A percentile compares a stretch with the other conserved stretches of the same genome.
phyloP scores from a whole-genome alignment of 148 eudicot species.

The Cornus kousa region DNA sequence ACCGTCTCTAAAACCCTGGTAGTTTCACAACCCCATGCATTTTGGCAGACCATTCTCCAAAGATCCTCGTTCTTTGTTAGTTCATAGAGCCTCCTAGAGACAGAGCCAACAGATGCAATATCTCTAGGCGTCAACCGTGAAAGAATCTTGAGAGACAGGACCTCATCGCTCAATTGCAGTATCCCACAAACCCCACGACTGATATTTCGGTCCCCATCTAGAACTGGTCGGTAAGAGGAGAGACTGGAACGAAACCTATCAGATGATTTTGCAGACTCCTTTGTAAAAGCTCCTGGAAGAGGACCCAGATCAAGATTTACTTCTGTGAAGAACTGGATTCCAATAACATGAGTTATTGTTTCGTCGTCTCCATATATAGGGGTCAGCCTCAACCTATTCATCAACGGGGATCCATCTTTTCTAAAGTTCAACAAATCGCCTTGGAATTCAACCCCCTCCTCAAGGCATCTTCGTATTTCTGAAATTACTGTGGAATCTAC shows the following conservation, averaged over 20 bases:
- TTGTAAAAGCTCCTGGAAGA: conserved; percentile 52
- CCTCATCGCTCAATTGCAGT: conserved; percentile 81
- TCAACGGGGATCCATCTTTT: conserved; percentile 89
- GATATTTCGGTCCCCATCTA: conserved; percentile 37
- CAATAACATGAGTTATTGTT: conserved; percentile 75
- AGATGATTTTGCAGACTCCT: conserved; percentile 49
- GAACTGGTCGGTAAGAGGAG: conserved; percentile 34
- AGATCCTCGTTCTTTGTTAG: conserved; percentile 78
- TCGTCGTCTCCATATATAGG: conserved; percentile 92
- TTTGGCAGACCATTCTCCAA: conserved; percentile 93
- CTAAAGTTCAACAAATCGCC: conserved; percentile 85
- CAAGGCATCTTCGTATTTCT: conserved; percentile 85
- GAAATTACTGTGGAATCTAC: conserved; percentile 82
- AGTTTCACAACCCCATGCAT: conserved; percentile 96
- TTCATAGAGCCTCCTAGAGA: conserved; percentile 62
- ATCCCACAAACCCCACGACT: conserved; percentile 68
- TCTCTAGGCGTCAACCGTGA: conserved; percentile 86
- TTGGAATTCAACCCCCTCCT: conserved; percentile 82
- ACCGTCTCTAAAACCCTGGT: conserved; percentile 78
- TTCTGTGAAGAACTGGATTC: conserved; percentile 76
- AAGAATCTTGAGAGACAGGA: conserved; percentile 65
- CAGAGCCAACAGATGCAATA: conserved; percentile 87
- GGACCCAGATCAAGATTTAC: conserved; percentile 78
- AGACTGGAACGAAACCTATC: conserved; percentile 56
- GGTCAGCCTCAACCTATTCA: conserved; percentile 77